Conservation (phyloP, 169 alveolate species). For the Babesia bigemina region DNA sequence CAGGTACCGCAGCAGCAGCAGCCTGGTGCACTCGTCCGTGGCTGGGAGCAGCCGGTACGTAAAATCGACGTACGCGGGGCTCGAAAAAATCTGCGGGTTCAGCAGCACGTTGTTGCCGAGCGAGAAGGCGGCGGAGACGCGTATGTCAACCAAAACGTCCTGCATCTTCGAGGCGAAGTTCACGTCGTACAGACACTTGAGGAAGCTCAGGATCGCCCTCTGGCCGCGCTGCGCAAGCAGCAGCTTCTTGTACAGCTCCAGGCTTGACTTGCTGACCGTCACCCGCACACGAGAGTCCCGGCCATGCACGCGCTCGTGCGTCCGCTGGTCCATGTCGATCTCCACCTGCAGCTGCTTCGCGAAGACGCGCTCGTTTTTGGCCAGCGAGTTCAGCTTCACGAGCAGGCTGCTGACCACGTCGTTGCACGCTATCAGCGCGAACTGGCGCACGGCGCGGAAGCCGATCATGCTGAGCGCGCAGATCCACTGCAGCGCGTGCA, state of each 20-base stretch:
- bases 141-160: constrained; percentile 51
- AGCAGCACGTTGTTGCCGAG: constrained; percentile 11
- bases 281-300: neutral
- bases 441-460: constrained; percentile 51
- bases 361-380: constrained; percentile 50
- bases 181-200: constrained; percentile 35
- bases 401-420: constrained; percentile 40
- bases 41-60: constrained; percentile 16
- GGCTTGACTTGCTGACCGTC: constrained; percentile 33
- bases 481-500: constrained; percentile 47
- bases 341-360: constrained; percentile 50
- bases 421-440: constrained; percentile 43
- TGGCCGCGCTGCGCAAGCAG: constrained; percentile 35
- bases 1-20: constrained; percentile 30
- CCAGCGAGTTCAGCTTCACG: constrained; percentile 48
- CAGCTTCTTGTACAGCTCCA: constrained; percentile 58
- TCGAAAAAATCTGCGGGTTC: constrained; percentile 15
- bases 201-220: constrained; percentile 12
- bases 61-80: neutral
- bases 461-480: constrained; percentile 52
- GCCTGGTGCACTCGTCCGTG: constrained; percentile 14
- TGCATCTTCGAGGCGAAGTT: constrained; percentile 39
- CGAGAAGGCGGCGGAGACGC: constrained; percentile 42
- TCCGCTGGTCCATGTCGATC: constrained; percentile 56
- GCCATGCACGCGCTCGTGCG: constrained; percentile 43